These are phyloP conservation scores for Botrytis paeoniae DNA, from an alignment of 2,329 filamentous ascomycete species.

Conservation along the genomic window DNA sequence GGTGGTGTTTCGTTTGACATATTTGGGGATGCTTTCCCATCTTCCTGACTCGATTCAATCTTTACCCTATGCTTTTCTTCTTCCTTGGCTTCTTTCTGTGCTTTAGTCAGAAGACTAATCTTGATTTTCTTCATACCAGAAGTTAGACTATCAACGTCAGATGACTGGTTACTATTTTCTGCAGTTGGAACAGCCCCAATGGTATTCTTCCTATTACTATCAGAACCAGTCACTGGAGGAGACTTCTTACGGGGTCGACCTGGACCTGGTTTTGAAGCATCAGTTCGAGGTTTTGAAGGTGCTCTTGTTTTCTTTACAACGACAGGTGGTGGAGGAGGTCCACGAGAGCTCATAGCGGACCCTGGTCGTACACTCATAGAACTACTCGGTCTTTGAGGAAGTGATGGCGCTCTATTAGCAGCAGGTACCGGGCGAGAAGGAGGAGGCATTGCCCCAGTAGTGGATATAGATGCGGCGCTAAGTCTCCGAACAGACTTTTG, in stretches of 20 bases:
- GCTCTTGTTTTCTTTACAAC: conserved; percentile 59
- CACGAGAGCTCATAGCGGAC: conserved; percentile 44
- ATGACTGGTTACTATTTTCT: conserved; percentile 12
- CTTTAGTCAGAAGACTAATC: conserved; percentile 55
- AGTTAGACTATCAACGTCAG: conserved; percentile 54
- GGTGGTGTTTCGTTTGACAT: conserved; percentile 15
- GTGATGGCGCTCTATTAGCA: conserved; percentile 33
- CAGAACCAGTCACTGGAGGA: conserved; percentile 28
- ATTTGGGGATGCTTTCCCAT: conserved; percentile 21
- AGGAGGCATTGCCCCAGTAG: conserved; percentile 37
- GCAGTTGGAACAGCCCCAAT: conserved; percentile 17
- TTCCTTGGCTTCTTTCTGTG: conserved; percentile 54
- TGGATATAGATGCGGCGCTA: conserved; percentile 45
- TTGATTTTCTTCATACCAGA: conserved; percentile 60
- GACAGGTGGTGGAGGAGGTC: conserved; percentile 40
- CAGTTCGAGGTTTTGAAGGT: conserved; percentile 44
- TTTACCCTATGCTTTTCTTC: conserved; percentile 25
- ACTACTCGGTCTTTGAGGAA: conserved; percentile 40
- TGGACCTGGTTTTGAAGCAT: conserved; percentile 37
- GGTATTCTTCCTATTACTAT: not conserved
- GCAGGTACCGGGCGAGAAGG: conserved; percentile 25
- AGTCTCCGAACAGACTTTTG: conserved; percentile 40
- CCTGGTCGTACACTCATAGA: conserved; percentile 45
- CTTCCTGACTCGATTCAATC: conserved; percentile 12
- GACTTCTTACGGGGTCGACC: conserved; percentile 33